These are phyloP conservation scores for Jimgerdemannia flammicorona DNA, from an alignment of 192 early-diverging fungal species.

Conservation along the genomic window DNA sequence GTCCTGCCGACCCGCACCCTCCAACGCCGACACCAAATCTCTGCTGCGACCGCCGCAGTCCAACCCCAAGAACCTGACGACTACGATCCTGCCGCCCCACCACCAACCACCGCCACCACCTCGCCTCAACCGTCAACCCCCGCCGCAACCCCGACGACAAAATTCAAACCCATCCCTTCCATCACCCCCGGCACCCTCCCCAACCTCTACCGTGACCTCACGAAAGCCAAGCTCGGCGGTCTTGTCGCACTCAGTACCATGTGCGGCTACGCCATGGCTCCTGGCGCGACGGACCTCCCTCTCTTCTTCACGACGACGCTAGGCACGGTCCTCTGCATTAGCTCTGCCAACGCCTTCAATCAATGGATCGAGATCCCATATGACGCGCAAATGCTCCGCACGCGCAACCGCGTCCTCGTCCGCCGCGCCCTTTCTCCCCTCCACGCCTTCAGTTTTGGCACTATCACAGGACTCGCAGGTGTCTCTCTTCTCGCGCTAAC, in stretches of 20 bases:
- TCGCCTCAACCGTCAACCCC: background rate
- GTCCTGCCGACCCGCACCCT: background rate
- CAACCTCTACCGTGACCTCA: slow-evolving; percentile 66
- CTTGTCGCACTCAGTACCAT: slow-evolving; percentile 92
- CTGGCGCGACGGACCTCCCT: slow-evolving; percentile 53
- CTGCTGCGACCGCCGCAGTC: background rate
- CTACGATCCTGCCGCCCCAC: background rate
- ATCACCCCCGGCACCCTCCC: slow-evolving; percentile 22
- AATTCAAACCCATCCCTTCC: slow-evolving; percentile 28
- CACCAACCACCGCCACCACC: background rate
- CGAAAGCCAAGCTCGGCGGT: slow-evolving; percentile 83
- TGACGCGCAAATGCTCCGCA: slow-evolving; percentile 96
- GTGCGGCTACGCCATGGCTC: slow-evolving; percentile 92
- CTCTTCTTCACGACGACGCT: slow-evolving; percentile 78
- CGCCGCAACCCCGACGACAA: slow-evolving; percentile 2
- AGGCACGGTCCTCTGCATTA: slow-evolving; percentile 85
- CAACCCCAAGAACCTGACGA: background rate
- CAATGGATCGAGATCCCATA: slow-evolving; percentile 96
- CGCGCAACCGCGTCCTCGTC: slow-evolving; percentile 83
- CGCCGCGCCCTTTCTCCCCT: slow-evolving; percentile 69
- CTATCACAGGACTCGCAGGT: slow-evolving; percentile 64
- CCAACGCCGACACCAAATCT: background rate
- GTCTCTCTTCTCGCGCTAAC: slow-evolving; percentile 57
- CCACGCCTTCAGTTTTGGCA: slow-evolving; percentile 76
- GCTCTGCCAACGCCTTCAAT: slow-evolving; percentile 91